A percentile compares a stretch with the other conserved stretches of the same genome.
These are phyloP conservation scores for Astrephomene gubernaculifera DNA, from an alignment of 139 green algal species.

Conservation along the genomic window DNA sequence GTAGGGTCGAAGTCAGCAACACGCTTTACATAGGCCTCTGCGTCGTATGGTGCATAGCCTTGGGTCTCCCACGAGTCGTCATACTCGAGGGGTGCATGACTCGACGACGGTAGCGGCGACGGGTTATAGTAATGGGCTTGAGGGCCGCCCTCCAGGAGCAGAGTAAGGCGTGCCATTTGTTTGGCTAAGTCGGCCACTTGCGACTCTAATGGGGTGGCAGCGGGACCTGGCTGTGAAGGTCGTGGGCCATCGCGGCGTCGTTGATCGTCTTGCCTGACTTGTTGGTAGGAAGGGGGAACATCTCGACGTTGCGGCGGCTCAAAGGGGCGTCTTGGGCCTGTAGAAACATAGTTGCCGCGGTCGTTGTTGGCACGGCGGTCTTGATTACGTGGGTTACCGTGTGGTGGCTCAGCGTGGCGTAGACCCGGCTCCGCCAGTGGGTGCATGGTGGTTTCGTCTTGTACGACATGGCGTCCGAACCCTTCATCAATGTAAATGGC, in stretches of 20 bases:
- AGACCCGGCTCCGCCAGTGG: too few species aligned
- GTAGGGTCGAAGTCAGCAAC: conserved; percentile 8
- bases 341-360: background rate
- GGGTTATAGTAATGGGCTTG: background rate
- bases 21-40: background rate
- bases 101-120: too few species aligned
- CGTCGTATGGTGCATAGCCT: background rate
- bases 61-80: background rate
- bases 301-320: background rate
- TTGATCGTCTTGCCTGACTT: too few species aligned
- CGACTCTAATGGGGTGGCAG: background rate
- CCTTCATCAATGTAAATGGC: conserved; percentile 20
- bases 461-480: background rate
- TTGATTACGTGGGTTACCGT: background rate
- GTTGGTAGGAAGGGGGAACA: too few species aligned
- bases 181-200: background rate
- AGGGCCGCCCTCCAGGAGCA: background rate
- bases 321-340: background rate
- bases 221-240: too few species aligned
- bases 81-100: background rate
- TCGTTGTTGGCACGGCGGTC: background rate
- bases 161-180: background rate
- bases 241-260: too few species aligned
- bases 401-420: background rate
- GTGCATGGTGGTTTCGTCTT: background rate